phyloP scores from a whole-genome alignment of 1,284 basidiomycete genomes.

The Papiliotrema nemorosa region DNA sequence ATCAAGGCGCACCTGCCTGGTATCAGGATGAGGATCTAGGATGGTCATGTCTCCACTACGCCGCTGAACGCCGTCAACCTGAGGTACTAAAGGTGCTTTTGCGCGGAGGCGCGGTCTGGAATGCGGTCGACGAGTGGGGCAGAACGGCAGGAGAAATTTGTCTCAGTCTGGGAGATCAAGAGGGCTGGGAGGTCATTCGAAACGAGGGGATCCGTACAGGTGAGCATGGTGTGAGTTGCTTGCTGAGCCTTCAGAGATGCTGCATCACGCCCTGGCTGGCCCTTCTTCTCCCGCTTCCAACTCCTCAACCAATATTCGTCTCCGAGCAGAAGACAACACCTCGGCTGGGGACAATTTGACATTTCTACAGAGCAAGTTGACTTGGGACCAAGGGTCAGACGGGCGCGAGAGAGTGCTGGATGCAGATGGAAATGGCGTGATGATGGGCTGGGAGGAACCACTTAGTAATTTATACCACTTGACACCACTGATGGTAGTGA shows the following conservation, averaged over 20 bases:
- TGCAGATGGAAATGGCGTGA: constrained; percentile 69
- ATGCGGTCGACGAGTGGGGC: constrained; percentile 73
- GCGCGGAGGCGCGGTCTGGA: constrained; percentile 86
- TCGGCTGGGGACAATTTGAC: constrained; percentile 69
- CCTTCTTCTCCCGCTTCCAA: constrained; percentile 17
- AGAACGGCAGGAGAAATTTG: constrained; percentile 86
- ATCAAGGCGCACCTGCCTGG: constrained; percentile 82
- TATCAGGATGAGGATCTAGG: constrained; percentile 80
- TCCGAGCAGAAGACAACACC: constrained; percentile 57
- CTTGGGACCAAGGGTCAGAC: constrained; percentile 65
- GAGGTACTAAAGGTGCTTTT: constrained; percentile 66
- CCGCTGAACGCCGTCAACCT: constrained; percentile 68
- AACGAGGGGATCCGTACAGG: constrained; percentile 84
- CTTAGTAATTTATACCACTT: constrained; percentile 58
- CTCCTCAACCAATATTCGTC: constrained; percentile 29
- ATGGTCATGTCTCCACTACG: constrained; percentile 82
- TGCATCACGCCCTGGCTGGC: constrained; percentile 41
- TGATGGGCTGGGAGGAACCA: constrained; percentile 91
- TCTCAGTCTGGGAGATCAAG: constrained; percentile 71
- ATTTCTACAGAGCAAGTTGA: constrained; percentile 70
- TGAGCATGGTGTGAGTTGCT: constrained; percentile 37
- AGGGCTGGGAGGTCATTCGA: constrained; percentile 70
- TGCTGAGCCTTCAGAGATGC: constrained; percentile 46
- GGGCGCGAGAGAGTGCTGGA: constrained; percentile 65
- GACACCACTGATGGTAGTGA: constrained; percentile 47